Evolutionary conservation across 2,329 filamentous ascomycete genomes (phyloP).

Genomic region (Byssoonygena ceratinophila): DNA sequence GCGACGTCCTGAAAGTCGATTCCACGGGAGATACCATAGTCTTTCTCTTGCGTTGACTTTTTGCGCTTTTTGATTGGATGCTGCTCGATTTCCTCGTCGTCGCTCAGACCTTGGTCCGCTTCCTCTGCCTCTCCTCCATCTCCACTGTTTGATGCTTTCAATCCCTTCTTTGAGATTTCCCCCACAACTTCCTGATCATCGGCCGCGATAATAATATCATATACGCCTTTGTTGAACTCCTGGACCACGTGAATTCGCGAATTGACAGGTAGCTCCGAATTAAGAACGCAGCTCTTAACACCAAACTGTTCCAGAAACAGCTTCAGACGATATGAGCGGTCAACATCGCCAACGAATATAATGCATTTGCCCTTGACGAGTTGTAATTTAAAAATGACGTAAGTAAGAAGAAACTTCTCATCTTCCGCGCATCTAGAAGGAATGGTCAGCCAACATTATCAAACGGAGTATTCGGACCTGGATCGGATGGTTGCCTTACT

Average conservation of each 20-base stretch:
- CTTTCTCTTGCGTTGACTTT: constrained; percentile 60
- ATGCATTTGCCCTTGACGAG: constrained; percentile 87
- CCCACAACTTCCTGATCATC: constrained; percentile 82
- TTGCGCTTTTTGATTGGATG: constrained; percentile 51
- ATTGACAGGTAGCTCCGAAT: constrained; percentile 88
- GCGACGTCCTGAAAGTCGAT: constrained; percentile 96
- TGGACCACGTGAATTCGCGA: constrained; percentile 89
- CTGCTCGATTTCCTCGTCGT: constrained; percentile 29
- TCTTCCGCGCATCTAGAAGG: constrained; percentile 68
- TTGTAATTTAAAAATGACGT: constrained; percentile 90
- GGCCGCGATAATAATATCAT: constrained; percentile 95
- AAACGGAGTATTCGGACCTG: constrained; percentile 16
- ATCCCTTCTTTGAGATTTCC: constrained; percentile 27
- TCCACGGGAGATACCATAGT: constrained; percentile 90
- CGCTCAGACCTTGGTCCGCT: constrained; percentile 24
- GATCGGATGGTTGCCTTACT: constrained; percentile 38
- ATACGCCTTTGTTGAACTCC: constrained; percentile 92
- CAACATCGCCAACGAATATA: constrained; percentile 74
- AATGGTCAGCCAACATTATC: constrained; percentile 13
- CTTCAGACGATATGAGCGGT: constrained; percentile 83
- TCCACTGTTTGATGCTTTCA: constrained; percentile 17
- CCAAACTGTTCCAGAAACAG: constrained; percentile 95
- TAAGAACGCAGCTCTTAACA: constrained; percentile 83
- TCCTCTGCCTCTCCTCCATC: constrained; percentile 23
- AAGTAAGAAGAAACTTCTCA: constrained; percentile 87